Evolutionary conservation across 1,284 basidiomycete species (phyloP), one percentile per base, ranked within the genome.

Genomic region (Prillingera fragicola): DNA sequence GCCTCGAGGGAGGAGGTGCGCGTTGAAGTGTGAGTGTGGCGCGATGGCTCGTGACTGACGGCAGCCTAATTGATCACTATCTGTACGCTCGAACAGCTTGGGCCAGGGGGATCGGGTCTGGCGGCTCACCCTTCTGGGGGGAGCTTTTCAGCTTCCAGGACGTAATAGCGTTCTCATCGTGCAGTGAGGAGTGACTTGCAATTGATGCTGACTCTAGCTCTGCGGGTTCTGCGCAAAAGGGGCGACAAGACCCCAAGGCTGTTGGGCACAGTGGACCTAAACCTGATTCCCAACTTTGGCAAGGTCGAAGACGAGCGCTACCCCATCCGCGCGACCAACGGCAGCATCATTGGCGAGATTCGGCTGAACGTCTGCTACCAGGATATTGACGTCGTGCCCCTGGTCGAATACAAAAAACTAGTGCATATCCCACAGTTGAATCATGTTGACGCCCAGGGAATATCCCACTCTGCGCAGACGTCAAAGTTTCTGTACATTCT

Each of bases 291-390:
- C 2, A 41, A 39, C 12, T 56, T 56, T 27, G 29, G 33, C 33
- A 48, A 44, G 23, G 26, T 38, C 8, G 51, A 54, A 29, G 60
- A 62, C 32, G 59, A 61, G 41, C 48, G 62, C 19, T 62, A 53
- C 36, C 57, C 59, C 3, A 42, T 65, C n/a, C 41, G 46, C 15
- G 50, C 54, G 1, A 27, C 48, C 8, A 50, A 15, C 13, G 56
- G 50, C 4, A 24, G 27, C 12, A 41, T 56, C n/a, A 49, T 65
- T 2, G 62, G 62, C 8, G 62, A 65, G 44, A 38, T 65, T 22
- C 45, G 62, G 5, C 29, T 65, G 10, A 38, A 49, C 0, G 57
- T 58, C 2, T 34, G 41, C n/a, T 62, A 47, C 31, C 48, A 55
- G 10, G 50, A 59, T 17, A 33, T 57, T 8, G 39, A 52, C 19